Evolutionary conservation across 2,329 filamentous ascomycete genomes (phyloP), one percentile per base, ranked within the genome.

Genomic region (Monascus ruber): DNA sequence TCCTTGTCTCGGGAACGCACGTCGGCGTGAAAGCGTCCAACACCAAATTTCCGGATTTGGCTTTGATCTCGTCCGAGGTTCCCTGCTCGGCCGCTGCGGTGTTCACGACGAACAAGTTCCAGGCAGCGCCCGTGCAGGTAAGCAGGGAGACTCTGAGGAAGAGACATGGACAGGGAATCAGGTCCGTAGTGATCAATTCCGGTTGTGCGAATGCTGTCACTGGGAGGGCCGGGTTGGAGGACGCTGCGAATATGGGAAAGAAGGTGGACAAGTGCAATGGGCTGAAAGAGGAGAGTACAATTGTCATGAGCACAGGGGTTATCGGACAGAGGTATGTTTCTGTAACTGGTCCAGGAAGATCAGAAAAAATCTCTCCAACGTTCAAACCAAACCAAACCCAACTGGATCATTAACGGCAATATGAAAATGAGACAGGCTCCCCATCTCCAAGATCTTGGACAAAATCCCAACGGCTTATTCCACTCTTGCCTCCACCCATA

Each of bases 241-340:
- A 98, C 70, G 91, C 91, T 6, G 73, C 76, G 42, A 74, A 73
- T 42, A 98, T 98, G 91, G 85, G 83, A 10, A 67, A 69, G 45
- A 79, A 77, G 46, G 85, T 88, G 5, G 87, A 95, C 58, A 69
- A 76, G 39, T 76, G 74, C 50, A 77, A 77, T 46, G 63, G 63
- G n/a, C 52, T 60, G 7, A 60, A 64, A 33, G 67, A 70, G 35
- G 68, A 73, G 31, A 73, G 71, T 48, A 91, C 85, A n/a, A 72
- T 98, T 35, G 89, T 96, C 45, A 96, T 98, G 91, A 95, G 87
- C 60, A 98, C 91, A 2, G 91, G 91, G 39, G 91, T 98, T 34
- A 98, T 98, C 58, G 91, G 91, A 6, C 89, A 96, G 65, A 79
- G 85, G 80, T 81, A 60, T 47, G 65, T 47, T 5, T 36, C 26